A percentile compares a stretch with the other conserved stretches of the same genome.
These are phyloP conservation scores for Nepenthes alata DNA, from an alignment of 179 eudicot species.

Conservation along the genomic window DNA sequence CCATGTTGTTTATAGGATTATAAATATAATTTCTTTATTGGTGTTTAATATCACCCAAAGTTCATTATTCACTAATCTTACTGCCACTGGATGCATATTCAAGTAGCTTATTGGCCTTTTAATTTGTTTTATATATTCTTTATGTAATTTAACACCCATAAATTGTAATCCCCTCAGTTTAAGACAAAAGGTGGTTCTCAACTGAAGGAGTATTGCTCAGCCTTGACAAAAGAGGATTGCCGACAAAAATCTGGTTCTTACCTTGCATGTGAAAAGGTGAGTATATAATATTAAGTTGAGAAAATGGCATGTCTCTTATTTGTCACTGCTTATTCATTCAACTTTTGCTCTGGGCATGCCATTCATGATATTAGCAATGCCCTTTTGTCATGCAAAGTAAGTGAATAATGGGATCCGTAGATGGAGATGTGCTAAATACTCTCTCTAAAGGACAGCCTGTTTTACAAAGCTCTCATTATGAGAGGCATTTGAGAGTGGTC, in stretches of 20 bases:
- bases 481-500: no score
- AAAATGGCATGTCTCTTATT: neutral
- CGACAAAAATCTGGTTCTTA: slow-evolving; percentile 66
- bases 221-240: slow-evolving; percentile 94
- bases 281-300: neutral
- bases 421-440: no score
- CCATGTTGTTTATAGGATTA: no score
- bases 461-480: no score
- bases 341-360: neutral
- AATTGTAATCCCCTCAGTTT: slow-evolving; percentile 39
- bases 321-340: neutral
- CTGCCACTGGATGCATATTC: no score
- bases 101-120: neutral
- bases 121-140: neutral
- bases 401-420: no score
- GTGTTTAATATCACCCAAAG: no score
- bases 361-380: neutral
- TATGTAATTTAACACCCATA: neutral
- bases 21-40: no score
- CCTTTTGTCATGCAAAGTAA: no score
- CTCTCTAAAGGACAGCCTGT: no score
- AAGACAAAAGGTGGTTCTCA: slow-evolving; percentile 92
- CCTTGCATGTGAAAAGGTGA: slow-evolving; percentile 81
- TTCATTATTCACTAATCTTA: no score
- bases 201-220: slow-evolving; percentile 81